These are phyloP conservation scores for Pseudonectria buxi DNA, from an alignment of 2,329 filamentous ascomycete species.

Conservation along the genomic window DNA sequence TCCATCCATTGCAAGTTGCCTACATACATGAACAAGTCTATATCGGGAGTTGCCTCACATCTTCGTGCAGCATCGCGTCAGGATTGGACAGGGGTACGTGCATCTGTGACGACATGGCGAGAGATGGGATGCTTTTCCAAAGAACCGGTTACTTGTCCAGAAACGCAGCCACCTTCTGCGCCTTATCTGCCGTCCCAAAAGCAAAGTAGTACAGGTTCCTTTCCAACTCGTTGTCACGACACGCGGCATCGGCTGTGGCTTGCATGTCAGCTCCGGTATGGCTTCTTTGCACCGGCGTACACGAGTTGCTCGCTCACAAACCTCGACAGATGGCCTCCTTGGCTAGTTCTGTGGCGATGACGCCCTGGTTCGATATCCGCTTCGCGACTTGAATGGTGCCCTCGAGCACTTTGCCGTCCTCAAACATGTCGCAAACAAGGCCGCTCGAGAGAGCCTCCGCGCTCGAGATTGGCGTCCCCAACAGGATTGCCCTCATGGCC, in stretches of 20 bases:
- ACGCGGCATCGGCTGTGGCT: constrained; percentile 18
- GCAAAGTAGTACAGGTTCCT: constrained; percentile 30
- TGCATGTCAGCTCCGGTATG: too few relatives aligned
- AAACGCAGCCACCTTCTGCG: constrained; percentile 22
- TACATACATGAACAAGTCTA: too few relatives aligned
- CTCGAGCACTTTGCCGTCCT: constrained; percentile 19
- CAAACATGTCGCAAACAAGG: constrained; percentile 20
- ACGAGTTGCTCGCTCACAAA: constrained; percentile 8
- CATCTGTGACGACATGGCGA: too few relatives aligned
- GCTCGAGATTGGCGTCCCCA: constrained; percentile 20
- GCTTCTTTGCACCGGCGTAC: too few relatives aligned
- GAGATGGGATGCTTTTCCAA: too few relatives aligned
- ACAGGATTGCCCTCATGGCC: constrained; percentile 25
- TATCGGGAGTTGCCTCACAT: too few relatives aligned
- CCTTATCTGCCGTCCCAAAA: constrained; percentile 26
- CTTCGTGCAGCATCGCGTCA: too few relatives aligned
- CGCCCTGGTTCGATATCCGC: not conserved
- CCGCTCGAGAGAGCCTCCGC: constrained; percentile 20
- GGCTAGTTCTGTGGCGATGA: constrained; percentile 18
- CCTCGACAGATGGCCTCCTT: constrained; percentile 26
- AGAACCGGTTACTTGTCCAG: constrained; percentile 14
- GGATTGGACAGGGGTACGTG: too few relatives aligned
- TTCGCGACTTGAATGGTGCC: constrained; percentile 15
- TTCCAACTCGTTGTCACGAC: constrained; percentile 27
- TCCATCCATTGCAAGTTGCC: too few relatives aligned